Conservation (phyloP, 2,329 filamentous ascomycete genomes). For the Hymenoscyphus albidus region DNA sequence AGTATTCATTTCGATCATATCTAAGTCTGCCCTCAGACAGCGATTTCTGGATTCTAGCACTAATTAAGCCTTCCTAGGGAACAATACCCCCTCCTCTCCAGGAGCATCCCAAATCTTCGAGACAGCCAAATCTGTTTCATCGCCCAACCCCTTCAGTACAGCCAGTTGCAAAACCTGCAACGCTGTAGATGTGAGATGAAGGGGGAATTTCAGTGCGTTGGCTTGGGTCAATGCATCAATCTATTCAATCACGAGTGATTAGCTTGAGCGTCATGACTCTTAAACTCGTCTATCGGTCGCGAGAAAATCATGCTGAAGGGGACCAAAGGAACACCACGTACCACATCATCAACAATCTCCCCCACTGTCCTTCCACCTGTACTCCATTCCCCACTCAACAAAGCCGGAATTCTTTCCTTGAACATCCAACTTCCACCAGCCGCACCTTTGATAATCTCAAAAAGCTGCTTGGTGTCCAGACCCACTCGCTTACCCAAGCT, state of each 20-base stretch:
- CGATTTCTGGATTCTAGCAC: too few relatives aligned
- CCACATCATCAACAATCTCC: slow-evolving; percentile 38
- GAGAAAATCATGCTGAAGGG: not conserved
- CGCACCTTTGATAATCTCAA: slow-evolving; percentile 43
- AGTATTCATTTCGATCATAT: too few relatives aligned
- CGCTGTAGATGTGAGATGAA: slow-evolving; percentile 36
- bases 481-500: slow-evolving; percentile 51
- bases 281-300: not conserved
- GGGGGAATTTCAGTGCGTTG: slow-evolving; percentile 34
- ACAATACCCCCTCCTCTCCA: slow-evolving; percentile 13
- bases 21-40: too few relatives aligned
- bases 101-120: slow-evolving; percentile 39
- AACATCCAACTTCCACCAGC: slow-evolving; percentile 40
- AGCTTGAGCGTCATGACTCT: not conserved
- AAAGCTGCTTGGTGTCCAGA: slow-evolving; percentile 47
- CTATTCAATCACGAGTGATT: slow-evolving; percentile 26
- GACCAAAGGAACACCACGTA: slow-evolving; percentile 12
- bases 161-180: slow-evolving; percentile 38
- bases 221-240: slow-evolving; percentile 32
- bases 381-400: slow-evolving; percentile 36
- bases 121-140: slow-evolving; percentile 37
- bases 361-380: slow-evolving; percentile 36
- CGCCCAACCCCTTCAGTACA: slow-evolving; percentile 33
- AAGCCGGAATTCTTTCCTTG: slow-evolving; percentile 36
- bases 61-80: slow-evolving; percentile 11